Base-by-base conservation (phyloP, 129 eudicot species). In the Flaveria ramosissima region DNA sequence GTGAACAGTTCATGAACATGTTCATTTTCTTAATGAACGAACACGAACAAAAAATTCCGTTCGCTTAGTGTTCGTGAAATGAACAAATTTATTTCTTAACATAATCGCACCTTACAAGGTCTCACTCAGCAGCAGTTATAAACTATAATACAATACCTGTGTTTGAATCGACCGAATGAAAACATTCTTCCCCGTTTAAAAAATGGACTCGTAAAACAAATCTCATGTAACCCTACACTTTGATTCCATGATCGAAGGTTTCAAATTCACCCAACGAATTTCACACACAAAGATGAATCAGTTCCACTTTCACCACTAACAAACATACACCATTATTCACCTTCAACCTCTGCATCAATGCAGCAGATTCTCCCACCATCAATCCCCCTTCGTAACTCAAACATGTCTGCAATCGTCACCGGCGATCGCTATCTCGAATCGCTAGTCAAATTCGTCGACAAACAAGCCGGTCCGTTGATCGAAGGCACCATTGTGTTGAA, bases 401-500 rank as follows among this genome's bases (percentile, higher is more conserved):
- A 50, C 62, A 83, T 74, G 82, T 14, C 68, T 2, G 48, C 78
- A 24, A 68, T 86, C 39, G 95, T 93, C n/a, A 88, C 96, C 45
- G 98, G 98, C 36, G 97, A 93, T 80, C 84, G 91, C 7, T 93
- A 93, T 48, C 87, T 93, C 15, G 97, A 90, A 51, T 93, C 93
- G 14, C 88, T 93, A 21, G 97, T 93, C 10, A 84, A 87, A 51
- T 90, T 90, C 84, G 93, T 93, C 10, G 97, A 90, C 65, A 82
- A 82, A n/a, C 82, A 88, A 26, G 90, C 96, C 13, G 91, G 82
- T 16, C 75, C 83, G 9, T 61, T 93, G 48, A 87, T 93, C 78
- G 98, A 93, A 62, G 98, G 98, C 20, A 83, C 87, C 42, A 68
- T 87, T 4, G 82, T 86, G 3, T 71, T 93, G 42, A 93, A 90